Percentiles rank a stretch among this genome's conserved stretches.
phyloP scores from a whole-genome alignment of 116 monocot species.

The Trichopus zeylanicus region DNA sequence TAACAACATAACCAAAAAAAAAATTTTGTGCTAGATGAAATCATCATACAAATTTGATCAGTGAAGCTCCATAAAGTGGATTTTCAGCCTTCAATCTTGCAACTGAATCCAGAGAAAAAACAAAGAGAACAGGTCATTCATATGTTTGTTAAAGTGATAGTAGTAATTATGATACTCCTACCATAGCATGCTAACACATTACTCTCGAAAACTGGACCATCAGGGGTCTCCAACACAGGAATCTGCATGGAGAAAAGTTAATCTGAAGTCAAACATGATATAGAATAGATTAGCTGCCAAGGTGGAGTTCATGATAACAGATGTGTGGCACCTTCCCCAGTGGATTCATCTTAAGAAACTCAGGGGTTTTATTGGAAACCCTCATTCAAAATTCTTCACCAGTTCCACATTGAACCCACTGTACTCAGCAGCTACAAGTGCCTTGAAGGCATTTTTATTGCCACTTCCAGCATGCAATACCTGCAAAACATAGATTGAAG shows the following conservation, averaged over 20 bases:
- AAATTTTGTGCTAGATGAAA: not conserved
- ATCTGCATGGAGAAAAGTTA: constrained; percentile 24
- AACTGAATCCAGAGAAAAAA: constrained; percentile 30
- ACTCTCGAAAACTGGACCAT: constrained; percentile 82
- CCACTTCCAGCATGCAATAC: constrained; percentile 38
- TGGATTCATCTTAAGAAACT: constrained; percentile 88
- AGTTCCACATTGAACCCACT: constrained; percentile 60
- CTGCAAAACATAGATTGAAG: constrained; percentile 18
- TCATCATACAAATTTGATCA: constrained; percentile 79
- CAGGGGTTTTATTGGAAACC: constrained; percentile 70
- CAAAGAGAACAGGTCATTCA: not conserved
- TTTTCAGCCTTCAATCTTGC: constrained; percentile 54
- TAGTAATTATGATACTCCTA: constrained; percentile 8
- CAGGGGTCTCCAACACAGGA: constrained; percentile 83
- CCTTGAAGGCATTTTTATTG: constrained; percentile 84
- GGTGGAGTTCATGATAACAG: not conserved
- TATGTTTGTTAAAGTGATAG: not conserved
- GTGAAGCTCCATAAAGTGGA: constrained; percentile 69
- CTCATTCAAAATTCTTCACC: constrained; percentile 66
- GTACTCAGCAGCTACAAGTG: constrained; percentile 80
- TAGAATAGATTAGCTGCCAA: not conserved
- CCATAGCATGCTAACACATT: constrained; percentile 83
- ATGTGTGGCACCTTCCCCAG: constrained; percentile 30
- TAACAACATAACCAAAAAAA: not conserved
- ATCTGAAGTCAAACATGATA: not conserved